These are phyloP conservation scores for Amaranthus cruentus DNA, from an alignment of 148 eudicot species.

Conservation along the genomic window DNA sequence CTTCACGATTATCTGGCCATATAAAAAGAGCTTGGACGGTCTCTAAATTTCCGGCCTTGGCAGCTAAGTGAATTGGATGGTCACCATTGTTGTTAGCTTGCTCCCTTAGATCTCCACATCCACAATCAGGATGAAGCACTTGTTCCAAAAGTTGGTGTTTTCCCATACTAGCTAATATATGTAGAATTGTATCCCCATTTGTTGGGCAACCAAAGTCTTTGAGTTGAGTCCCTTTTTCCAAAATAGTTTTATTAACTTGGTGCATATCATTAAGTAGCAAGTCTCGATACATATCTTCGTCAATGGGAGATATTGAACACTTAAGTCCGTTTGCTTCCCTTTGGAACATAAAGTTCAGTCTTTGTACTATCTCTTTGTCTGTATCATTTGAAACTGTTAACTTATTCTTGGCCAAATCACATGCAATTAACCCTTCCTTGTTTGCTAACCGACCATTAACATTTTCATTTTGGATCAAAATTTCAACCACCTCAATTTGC, in stretches of 20 bases:
- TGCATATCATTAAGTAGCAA: not conserved
- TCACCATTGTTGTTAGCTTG: constrained; percentile 6
- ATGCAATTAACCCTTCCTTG: too few species aligned
- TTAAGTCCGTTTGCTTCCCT: not conserved
- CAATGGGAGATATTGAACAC: not conserved
- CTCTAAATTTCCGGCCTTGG: not conserved
- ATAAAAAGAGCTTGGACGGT: not conserved
- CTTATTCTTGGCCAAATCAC: too few species aligned
- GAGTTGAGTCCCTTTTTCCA: not conserved
- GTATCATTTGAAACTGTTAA: too few species aligned
- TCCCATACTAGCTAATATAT: not conserved
- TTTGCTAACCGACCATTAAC: too few species aligned
- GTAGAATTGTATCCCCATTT: not conserved
- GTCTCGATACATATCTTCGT: not conserved
- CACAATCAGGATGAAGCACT: not conserved
- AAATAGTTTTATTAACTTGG: not conserved
- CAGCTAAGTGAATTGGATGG: constrained; percentile 7
- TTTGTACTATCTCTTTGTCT: too few species aligned
- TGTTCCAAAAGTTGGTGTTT: not conserved
- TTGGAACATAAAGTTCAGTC: not conserved
- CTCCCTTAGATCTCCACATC: not conserved
- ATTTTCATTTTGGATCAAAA: too few species aligned
- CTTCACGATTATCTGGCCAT: not conserved
- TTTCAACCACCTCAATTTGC: too few species aligned
- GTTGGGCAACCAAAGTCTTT: not conserved